These are phyloP conservation scores for Kwoniella bestiolae DNA, from an alignment of 768 basidiomycete species.

Conservation along the genomic window DNA sequence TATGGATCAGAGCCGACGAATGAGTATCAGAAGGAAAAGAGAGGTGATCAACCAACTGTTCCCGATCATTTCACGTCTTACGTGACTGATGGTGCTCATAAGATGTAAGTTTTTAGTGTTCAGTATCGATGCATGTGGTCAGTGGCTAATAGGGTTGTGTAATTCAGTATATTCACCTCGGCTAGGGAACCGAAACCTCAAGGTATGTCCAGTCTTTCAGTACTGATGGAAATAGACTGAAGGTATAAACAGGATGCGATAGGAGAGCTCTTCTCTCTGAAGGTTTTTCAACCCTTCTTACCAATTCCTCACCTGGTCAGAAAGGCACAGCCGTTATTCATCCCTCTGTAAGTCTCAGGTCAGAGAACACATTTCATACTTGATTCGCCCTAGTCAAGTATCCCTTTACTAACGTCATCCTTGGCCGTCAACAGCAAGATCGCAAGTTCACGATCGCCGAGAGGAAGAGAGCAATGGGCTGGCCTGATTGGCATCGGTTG, in stretches of 20 bases:
- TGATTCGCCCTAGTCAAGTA: background rate
- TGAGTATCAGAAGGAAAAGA: constrained; percentile 25
- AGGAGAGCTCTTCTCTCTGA: constrained; percentile 14
- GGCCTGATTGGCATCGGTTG: constrained; percentile 35
- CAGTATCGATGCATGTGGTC: background rate
- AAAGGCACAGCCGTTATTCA: constrained; percentile 36
- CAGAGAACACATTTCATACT: background rate
- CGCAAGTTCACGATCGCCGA: constrained; percentile 41
- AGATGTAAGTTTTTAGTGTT: constrained; percentile 20
- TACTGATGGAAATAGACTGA: background rate
- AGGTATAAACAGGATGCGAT: constrained; percentile 4
- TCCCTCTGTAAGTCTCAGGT: constrained; percentile 19
- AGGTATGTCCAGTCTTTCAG: background rate
- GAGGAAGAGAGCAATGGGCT: constrained; percentile 34
- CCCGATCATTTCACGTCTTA: constrained; percentile 31
- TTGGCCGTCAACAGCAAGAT: constrained; percentile 13
- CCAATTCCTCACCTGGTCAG: constrained; percentile 26
- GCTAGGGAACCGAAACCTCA: background rate
- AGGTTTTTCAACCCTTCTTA: constrained; percentile 35
- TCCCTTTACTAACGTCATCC: background rate
- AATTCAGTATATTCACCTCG: constrained; percentile 16
- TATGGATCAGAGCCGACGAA: constrained; percentile 21
- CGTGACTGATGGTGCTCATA: constrained; percentile 17
- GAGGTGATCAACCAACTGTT: constrained; percentile 2
- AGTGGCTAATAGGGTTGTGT: background rate